A percentile compares a stretch with the other conserved stretches of the same genome.
phyloP scores from a whole-genome alignment of 805 yeast species.

The Wickerhamiella sorbophila region DNA sequence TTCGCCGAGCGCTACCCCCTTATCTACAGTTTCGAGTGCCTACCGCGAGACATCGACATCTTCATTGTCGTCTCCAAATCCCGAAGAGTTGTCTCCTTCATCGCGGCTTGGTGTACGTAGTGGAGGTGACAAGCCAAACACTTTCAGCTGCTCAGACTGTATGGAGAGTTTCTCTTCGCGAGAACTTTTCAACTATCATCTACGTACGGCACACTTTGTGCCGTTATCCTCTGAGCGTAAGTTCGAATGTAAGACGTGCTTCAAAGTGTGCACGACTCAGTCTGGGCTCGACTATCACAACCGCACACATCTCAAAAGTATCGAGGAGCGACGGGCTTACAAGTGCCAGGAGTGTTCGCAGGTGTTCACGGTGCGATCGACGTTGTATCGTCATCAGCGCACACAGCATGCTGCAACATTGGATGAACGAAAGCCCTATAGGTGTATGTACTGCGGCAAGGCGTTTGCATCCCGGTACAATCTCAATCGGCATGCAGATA shows the following conservation, averaged over 20 bases:
- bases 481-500: slow-evolving; percentile 1
- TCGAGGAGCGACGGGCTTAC: slow-evolving; percentile 4
- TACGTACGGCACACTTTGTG: neutral
- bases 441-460: slow-evolving; percentile 1
- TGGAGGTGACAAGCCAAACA: neutral
- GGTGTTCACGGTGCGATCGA: slow-evolving; percentile 2
- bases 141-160: neutral
- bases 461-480: slow-evolving; percentile 2
- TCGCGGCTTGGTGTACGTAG: neutral
- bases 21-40: neutral
- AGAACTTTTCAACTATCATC: neutral
- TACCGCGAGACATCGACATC: neutral
- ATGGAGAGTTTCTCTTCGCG: neutral
- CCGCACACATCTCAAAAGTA: neutral
- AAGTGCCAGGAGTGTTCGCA: slow-evolving; percentile 2
- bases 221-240: neutral
- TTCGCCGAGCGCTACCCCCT: neutral
- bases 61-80: neutral
- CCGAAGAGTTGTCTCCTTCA: neutral
- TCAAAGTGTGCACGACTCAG: slow-evolving; percentile 1
- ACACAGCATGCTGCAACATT: slow-evolving; percentile 4
- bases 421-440: slow-evolving; percentile 4
- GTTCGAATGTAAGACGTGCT: slow-evolving; percentile 1
- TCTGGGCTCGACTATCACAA: slow-evolving; percentile 2
- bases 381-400: slow-evolving; percentile 3